A percentile compares a stretch with the other conserved stretches of the same genome.
These are phyloP conservation scores for Puccinia polysora DNA, from an alignment of 1,284 basidiomycete genomes.

Conservation along the genomic window DNA sequence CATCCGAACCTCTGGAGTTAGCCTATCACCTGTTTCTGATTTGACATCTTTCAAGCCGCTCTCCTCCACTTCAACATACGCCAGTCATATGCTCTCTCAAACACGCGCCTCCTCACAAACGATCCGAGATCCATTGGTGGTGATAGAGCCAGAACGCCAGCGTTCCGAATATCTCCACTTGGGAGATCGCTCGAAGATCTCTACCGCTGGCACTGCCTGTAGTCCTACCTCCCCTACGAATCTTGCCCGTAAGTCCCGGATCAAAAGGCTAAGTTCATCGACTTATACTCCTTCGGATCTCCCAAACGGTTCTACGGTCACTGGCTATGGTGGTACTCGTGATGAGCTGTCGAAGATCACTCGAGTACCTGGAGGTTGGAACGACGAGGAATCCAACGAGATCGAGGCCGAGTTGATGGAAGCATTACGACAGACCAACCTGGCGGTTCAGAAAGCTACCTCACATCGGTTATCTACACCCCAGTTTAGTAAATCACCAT, in stretches of 20 bases:
- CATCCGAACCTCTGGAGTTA: neutral
- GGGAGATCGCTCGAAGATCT: neutral
- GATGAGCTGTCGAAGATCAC: constrained; percentile 3
- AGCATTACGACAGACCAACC: constrained; percentile 37
- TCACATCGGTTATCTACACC: constrained; percentile 29
- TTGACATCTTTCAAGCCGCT: neutral
- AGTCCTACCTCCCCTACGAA: constrained; percentile 28
- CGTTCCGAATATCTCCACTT: neutral
- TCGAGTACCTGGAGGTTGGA: constrained; percentile 27
- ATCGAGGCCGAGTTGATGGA: constrained; percentile 33
- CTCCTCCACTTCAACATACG: neutral
- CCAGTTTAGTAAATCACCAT: constrained; percentile 11
- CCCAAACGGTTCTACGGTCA: neutral
- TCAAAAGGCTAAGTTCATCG: constrained; percentile 33
- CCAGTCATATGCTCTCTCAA: neutral
- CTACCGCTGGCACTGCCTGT: neutral
- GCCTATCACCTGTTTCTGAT: neutral
- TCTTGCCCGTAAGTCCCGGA: constrained; percentile 37
- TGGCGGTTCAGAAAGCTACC: constrained; percentile 42
- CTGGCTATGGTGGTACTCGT: neutral
- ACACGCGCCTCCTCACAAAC: neutral
- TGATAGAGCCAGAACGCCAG: neutral
- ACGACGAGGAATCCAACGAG: constrained; percentile 33
- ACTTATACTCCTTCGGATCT: neutral
- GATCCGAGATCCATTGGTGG: neutral